phyloP scores from a whole-genome alignment of 2,329 filamentous ascomycete species.

The Aspergillus floridensis region DNA sequence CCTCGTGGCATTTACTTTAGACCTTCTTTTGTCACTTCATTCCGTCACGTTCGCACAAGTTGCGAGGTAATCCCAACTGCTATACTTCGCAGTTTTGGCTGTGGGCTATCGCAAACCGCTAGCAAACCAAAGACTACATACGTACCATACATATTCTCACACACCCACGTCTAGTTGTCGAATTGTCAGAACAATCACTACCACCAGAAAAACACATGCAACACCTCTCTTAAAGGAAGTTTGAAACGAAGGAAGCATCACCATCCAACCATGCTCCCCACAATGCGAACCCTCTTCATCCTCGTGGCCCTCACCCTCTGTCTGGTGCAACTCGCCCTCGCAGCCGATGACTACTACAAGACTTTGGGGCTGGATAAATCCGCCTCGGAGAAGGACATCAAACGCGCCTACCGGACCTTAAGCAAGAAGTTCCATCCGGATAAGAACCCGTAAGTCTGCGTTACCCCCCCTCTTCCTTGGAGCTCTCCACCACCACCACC shows the following conservation, averaged over 20 bases:
- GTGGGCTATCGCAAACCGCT: background rate
- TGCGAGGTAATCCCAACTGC: no score
- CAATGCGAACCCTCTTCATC: slow-evolving; percentile 37
- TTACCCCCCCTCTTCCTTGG: background rate
- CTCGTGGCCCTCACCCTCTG: slow-evolving; percentile 35
- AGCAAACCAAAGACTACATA: background rate
- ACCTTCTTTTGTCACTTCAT: background rate
- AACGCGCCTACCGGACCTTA: slow-evolving; percentile 84
- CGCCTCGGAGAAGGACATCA: slow-evolving; percentile 83
- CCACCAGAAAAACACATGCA: no score
- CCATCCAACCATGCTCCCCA: slow-evolving; percentile 9
- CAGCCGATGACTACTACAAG: slow-evolving; percentile 56
- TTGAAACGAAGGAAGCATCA: background rate
- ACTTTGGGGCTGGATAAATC: slow-evolving; percentile 75
- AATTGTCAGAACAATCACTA: no score
- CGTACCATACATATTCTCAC: background rate
- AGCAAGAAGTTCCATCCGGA: slow-evolving; percentile 97
- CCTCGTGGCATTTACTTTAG: background rate
- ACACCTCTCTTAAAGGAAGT: no score
- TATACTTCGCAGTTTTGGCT: no score
- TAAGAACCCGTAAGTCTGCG: slow-evolving; percentile 79
- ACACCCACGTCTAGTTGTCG: no score
- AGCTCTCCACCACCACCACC: background rate
- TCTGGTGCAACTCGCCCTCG: slow-evolving; percentile 39
- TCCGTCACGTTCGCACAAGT: background rate